Percentiles rank a stretch among this genome's conserved stretches.
phyloP scores from a whole-genome alignment of 2,329 filamentous ascomycete species.

The Hypoxylon sp. region DNA sequence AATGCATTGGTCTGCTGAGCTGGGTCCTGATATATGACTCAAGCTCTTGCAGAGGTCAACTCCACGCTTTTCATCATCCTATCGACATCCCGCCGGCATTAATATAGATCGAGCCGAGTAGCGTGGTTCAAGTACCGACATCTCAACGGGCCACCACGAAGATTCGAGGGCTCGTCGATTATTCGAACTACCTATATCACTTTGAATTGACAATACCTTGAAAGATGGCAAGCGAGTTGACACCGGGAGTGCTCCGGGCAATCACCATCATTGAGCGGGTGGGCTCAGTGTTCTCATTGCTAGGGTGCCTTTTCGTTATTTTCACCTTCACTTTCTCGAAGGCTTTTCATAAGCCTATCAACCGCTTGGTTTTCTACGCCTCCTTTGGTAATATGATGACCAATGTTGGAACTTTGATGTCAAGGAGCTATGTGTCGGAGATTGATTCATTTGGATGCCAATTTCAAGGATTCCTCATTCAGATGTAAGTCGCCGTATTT shows the following conservation, averaged over 20 bases:
- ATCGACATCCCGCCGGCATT: constrained; percentile 7
- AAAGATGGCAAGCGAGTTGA: constrained; percentile 37
- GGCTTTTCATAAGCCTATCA: constrained; percentile 88
- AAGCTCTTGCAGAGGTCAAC: not conserved
- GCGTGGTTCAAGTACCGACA: constrained; percentile 5
- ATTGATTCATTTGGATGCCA: constrained; percentile 72
- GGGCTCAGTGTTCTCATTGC: constrained; percentile 78
- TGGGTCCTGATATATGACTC: constrained; percentile 21
- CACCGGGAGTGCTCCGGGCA: constrained; percentile 61
- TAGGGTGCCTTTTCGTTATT: constrained; percentile 80
- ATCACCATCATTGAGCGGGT: constrained; percentile 76
- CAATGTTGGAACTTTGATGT: constrained; percentile 83
- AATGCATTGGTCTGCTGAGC: constrained; percentile 3
- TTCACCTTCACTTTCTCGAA: constrained; percentile 77
- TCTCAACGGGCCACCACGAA: not conserved
- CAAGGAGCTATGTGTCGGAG: constrained; percentile 69
- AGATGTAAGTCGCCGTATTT: constrained; percentile 73
- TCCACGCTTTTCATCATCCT: not conserved
- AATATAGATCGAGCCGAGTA: constrained; percentile 9
- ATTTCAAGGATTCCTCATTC: constrained; percentile 83
- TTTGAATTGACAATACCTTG: constrained; percentile 1
- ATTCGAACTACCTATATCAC: not conserved
- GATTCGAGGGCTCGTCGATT: constrained; percentile 9
- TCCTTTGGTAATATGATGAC: constrained; percentile 85
- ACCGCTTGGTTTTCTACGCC: constrained; percentile 86